Percentiles rank a stretch among this genome's conserved stretches.
Conservation (phyloP, 108 stramenopile species). For the Aurantiochytrium sp. region DNA sequence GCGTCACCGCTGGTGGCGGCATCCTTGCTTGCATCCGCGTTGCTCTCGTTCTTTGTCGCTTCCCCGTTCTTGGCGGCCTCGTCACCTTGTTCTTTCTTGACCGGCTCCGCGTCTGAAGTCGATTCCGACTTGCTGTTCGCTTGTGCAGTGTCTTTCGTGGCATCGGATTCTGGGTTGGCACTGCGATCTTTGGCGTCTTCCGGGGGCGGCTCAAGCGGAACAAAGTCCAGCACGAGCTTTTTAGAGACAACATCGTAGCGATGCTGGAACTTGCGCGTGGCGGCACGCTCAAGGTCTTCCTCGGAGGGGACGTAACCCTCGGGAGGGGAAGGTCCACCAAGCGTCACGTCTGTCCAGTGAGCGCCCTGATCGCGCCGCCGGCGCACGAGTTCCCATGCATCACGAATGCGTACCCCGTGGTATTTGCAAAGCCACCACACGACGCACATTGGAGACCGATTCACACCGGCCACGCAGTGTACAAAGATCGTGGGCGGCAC, state of each 20-base stretch:
- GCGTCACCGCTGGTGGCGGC: no score
- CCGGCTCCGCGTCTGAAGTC: background rate
- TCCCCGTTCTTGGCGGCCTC: background rate
- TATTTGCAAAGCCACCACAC: constrained; percentile 19
- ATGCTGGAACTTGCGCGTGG: constrained; percentile 12
- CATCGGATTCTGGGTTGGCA: background rate
- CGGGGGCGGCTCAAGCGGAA: background rate
- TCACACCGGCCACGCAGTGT: constrained; percentile 7
- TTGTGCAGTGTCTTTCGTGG: background rate
- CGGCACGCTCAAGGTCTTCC: background rate
- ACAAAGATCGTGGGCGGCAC: background rate
- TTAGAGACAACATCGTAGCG: background rate
- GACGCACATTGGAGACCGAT: constrained; percentile 3
- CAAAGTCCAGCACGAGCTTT: background rate
- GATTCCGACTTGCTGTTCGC: background rate
- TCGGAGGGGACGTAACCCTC: background rate
- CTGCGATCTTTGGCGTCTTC: background rate
- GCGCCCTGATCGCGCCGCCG: background rate
- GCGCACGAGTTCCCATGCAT: background rate
- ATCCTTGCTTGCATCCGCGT: background rate
- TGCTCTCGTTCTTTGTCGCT: background rate
- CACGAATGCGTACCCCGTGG: background rate
- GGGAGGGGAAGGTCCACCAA: background rate
- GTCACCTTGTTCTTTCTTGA: background rate
- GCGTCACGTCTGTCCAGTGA: background rate